Evolutionary conservation across 1,284 basidiomycete genomes (phyloP), one percentile per base, ranked within the genome.

Genomic region (Tilletia indica): DNA sequence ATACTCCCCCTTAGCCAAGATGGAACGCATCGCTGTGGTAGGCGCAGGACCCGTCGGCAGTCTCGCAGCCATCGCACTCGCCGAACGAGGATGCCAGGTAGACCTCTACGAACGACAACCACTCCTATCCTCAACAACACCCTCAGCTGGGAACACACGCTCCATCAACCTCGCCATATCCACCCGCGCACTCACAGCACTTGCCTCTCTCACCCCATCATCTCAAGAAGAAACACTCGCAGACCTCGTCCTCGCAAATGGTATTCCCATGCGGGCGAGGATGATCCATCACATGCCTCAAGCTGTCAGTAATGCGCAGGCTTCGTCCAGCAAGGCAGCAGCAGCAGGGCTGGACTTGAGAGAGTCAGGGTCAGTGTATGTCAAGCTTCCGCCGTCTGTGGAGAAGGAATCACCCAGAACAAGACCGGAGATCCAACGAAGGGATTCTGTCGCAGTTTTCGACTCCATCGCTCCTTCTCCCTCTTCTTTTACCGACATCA

Each of bases 91-190:
- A 49, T 99, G 94, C 93, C 79, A 87, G 56, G 94, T 98, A 64
- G 90, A 91, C 77, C 83, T 98, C n/a, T 94, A 92, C 86, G 96
- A 99, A 86, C 89, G 89, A 68, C 89, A 94, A 91, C 93, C 82
- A 58, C 70, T 72, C 14, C 84, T 71, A 67, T 74, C 78, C 45
- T 77, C 31, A 70, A 72, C 34, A 71, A 45, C 49, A 64, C 38
- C 64, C 6, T 14, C 42, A 45, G 42, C 42, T 9, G 70, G 48
- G 25, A 67, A 67, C 38, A 34, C 75, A 70, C 89, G 96, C 72
- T 96, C 93, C 70, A 97, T 99, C 86, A 99, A 99, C 86, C 88
- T 99, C 68, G 95, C 95, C 47, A 93, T 99, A 76, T 97, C 94
- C 21, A 90, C 93, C 72, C 90, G 96, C 70, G 96, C 95, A 73